Base-by-base conservation (phyloP, 106 monocot genomes). In the Dendrobium nobile region DNA sequence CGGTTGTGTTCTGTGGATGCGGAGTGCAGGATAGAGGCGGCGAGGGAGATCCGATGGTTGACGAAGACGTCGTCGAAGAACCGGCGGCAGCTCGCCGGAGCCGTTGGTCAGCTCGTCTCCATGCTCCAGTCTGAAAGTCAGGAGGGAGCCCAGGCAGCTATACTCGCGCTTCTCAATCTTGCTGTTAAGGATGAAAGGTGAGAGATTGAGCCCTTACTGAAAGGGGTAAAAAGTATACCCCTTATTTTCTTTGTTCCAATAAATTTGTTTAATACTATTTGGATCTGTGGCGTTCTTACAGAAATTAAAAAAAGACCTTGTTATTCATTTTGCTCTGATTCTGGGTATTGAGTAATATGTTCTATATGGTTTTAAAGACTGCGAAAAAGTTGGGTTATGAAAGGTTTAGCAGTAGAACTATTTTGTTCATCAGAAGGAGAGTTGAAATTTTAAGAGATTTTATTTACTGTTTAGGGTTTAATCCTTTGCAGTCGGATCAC, bases 11-110 rank as follows among this genome's bases (percentile, higher is more conserved):
- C 84, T 27, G 78, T 54, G 26, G 91, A 86, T 72, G 85, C 75
- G 86, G 82, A 58, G 86, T 75, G 41, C 78, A 88, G 81, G 81
- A 55, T 91, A 43, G 84, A 78, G 75, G 94, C 91, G 18, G 94
- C 94, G 75, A 85, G 82, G 84, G 91, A 91, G 86, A 91, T 94
- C 78, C 80, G 91, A n/a, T 82, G 94, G 72, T 79, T 94, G 65
- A 89, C 94, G 11, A 88, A 86, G 86, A 82, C 89, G 1, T 94
- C 89, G 11, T 81, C 88, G 47, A 85, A 79, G 81, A 84, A 90
- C 83, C 79, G 92, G 72, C 67, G 90, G 48, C 80, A 72, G 79
- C 79, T 93, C 4, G 79, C 88, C 9, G 78, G 67, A 8, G 82
- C 89, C n/a, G 73, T 92, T 13, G 86, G 77, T 64, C 88, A 86